A percentile compares a stretch with the other conserved stretches of the same genome.
Conservation (phyloP, 1,139 yeast species). For the Scheffersomyces insectosa region DNA sequence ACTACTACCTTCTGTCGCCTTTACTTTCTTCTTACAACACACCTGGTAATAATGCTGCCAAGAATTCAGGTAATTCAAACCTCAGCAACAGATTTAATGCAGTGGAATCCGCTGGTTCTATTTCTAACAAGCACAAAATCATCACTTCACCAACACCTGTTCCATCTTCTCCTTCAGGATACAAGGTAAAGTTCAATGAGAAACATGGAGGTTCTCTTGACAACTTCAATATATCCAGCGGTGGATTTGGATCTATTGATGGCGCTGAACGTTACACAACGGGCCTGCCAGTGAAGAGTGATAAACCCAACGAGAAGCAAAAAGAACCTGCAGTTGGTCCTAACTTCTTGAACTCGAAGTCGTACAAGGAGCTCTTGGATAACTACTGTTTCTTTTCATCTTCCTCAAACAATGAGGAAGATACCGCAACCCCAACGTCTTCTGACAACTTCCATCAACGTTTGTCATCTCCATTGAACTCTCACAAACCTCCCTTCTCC, state of each 20-base stretch:
- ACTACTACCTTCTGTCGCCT: constrained; percentile 43
- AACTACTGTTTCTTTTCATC: constrained; percentile 65
- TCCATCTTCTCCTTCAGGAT: neutral
- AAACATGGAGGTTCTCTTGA: neutral
- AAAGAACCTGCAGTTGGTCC: neutral
- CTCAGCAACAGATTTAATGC: neutral
- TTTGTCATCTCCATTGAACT: constrained; percentile 1
- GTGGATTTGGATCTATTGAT: neutral
- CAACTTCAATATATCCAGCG: neutral
- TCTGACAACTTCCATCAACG: constrained; percentile 6
- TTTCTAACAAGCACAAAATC: neutral
- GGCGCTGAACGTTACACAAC: neutral
- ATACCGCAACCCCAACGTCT: constrained; percentile 5
- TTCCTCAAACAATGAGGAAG: constrained; percentile 3
- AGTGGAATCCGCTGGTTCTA: neutral
- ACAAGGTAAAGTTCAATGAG: neutral
- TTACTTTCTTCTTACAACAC: constrained; percentile 24
- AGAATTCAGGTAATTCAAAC: constrained; percentile 4
- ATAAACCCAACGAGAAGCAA: too few relatives aligned
- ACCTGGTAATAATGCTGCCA: constrained; percentile 2
- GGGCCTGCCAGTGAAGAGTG: too few relatives aligned
- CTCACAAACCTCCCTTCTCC: neutral
- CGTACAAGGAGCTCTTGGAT: constrained; percentile 68
- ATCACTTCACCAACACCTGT: neutral
- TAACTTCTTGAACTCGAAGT: constrained; percentile 47